These are phyloP conservation scores for Carex scoparia DNA, from an alignment of 176 grass and related monocot genomes.

Conservation along the genomic window DNA sequence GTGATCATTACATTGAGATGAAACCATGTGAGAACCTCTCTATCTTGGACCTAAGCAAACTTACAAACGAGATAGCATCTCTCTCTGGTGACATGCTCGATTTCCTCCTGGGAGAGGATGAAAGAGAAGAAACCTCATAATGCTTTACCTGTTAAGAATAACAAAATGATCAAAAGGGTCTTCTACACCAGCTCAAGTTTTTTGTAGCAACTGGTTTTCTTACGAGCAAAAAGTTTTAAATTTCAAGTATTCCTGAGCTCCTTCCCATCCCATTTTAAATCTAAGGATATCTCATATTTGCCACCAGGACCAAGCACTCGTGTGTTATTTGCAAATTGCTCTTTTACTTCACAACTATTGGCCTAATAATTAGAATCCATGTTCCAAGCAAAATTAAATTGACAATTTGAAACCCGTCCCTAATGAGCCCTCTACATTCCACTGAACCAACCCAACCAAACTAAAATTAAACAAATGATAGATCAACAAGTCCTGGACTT, in stretches of 20 bases:
- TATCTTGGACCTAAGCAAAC: conserved; percentile 33
- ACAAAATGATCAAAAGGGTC: not conserved
- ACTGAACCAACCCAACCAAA: not conserved
- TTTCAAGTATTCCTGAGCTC: not conserved
- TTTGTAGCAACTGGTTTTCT: conserved; percentile 4
- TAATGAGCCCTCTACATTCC: not conserved
- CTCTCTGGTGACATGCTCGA: not conserved
- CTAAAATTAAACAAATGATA: not conserved
- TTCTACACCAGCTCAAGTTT: not conserved
- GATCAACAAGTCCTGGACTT: not conserved
- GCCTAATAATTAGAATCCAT: not conserved
- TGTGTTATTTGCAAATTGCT: not conserved
- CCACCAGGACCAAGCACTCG: not conserved
- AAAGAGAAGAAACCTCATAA: conserved; percentile 5
- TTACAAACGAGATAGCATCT: conserved; percentile 28
- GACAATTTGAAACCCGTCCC: not conserved
- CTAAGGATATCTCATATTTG: not conserved
- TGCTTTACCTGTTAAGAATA: conserved; percentile 1
- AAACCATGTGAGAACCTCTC: conserved; percentile 40
- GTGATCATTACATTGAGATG: conserved; percentile 19
- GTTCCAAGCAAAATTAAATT: not conserved
- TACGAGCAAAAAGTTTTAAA: not conserved
- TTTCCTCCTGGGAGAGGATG: not conserved
- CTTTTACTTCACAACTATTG: not conserved
- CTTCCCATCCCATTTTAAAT: not conserved